Evolutionary conservation across 306 rosid genomes (phyloP), one percentile per base, ranked within the genome.

Genomic region (Begonia masoniana): DNA sequence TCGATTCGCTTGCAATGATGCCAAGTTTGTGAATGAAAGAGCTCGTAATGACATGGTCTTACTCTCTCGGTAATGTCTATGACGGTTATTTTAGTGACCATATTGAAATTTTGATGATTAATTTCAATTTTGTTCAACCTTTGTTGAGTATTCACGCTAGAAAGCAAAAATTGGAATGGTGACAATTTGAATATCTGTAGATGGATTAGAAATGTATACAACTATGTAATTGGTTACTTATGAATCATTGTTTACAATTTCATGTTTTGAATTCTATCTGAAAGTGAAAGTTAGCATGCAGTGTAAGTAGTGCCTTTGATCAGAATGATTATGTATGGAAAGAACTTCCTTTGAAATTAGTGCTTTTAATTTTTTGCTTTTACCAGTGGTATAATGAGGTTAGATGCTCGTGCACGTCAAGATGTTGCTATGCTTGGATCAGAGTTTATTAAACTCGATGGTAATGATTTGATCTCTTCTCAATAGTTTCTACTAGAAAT

Each of bases 341-440:
- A 31, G 39, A 31, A 31, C 39, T 31, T 31, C 1, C 7, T 31
- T 31, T 31, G 39, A 31, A 31, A 67, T 54, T 47, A 73, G 43
- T 43, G 36, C 57, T 76, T 55, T 68, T 61, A 43, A 36, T 67
- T 59, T 59, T 15, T 55, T 48, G 54, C 54, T 73, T 53, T 63
- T 73, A 36, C 51, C 78, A 89, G 97, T 56, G 94, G 97, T 67
- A 82, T 89, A 76, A 78, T 73, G 94, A 82, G 91, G 58, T 62
- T 85, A 77, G 81, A 89, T 75, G 94, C 91, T 23, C 91, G 82
- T 58, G 97, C 75, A 10, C 88, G 94, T 45, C 94, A 81, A 81
- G 95, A 73, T 62, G 74, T 91, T 67, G 88, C 97, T 59, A 73
- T 89, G 60, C 85, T 89, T 58, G 97, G 91, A 73, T 74, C 88